Evolutionary conservation across 805 yeast genomes (phyloP).

Genomic region (Candida mattraensis): DNA sequence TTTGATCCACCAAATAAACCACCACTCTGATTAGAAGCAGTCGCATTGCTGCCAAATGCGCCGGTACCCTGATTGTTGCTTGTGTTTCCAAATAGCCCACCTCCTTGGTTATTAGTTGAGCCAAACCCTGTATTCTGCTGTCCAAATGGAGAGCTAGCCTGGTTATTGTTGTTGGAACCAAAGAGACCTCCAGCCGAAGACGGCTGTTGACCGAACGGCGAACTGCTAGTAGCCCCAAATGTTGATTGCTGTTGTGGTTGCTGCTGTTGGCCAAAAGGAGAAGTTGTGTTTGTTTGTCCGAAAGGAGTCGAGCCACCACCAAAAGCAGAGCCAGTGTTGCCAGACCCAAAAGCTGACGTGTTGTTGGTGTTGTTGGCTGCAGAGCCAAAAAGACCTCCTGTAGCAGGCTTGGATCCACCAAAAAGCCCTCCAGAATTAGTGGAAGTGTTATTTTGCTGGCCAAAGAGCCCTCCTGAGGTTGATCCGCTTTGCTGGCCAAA

Average conservation of each 20-base stretch:
- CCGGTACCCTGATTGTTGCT: constrained; percentile 31
- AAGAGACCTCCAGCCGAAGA: constrained; percentile 26
- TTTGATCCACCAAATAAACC: constrained; percentile 16
- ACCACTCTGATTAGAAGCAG: constrained; percentile 6
- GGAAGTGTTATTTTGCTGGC: constrained; percentile 33
- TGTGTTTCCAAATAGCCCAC: constrained; percentile 23
- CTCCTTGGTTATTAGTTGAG: constrained; percentile 23
- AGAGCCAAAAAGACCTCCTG: constrained; percentile 31
- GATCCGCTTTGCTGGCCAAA: constrained; percentile 26
- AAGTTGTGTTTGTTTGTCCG: constrained; percentile 21
- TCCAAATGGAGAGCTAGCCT: constrained; percentile 17
- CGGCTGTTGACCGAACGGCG: constrained; percentile 30
- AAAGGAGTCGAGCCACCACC: constrained; percentile 27
- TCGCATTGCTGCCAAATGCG: constrained; percentile 14
- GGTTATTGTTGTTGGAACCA: constrained; percentile 26
- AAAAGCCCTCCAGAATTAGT: constrained; percentile 24
- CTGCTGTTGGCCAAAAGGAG: constrained; percentile 26
- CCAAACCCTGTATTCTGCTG: constrained; percentile 40
- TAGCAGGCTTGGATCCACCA: constrained; percentile 27
- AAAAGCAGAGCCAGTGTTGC: constrained; percentile 32
- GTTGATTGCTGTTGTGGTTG: constrained; percentile 23
- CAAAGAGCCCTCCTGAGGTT: constrained; percentile 47
- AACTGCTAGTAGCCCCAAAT: constrained; percentile 23
- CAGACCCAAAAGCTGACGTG: constrained; percentile 27
- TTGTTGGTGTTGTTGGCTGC: constrained; percentile 7